Base-by-base conservation (phyloP, 2,329 filamentous ascomycete species). In the Pseudocercospora macadamiae region DNA sequence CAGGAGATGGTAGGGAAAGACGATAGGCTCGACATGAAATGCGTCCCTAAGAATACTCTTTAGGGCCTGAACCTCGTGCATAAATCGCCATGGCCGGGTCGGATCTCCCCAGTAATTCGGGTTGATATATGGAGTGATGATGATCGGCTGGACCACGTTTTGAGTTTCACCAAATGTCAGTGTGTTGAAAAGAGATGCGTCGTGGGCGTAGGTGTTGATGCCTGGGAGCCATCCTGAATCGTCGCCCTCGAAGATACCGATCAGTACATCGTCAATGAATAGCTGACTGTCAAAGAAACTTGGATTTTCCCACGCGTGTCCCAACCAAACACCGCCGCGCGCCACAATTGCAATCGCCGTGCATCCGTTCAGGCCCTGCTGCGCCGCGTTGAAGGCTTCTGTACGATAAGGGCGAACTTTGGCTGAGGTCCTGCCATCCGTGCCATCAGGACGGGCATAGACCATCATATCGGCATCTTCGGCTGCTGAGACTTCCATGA, bases 211-310 rank as follows among this genome's bases (percentile, higher is more conserved):
- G 9, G 56, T 25, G 21, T 49, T 48, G 12, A 61, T 28, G 51
- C 59, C 55, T 4, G 59, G 59, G 14, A 51, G 57, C 10, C 18
- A 30, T 3, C 51, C 51, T 8, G 55, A 52, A 45, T 53, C 36
- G 25, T 61, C 59, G 23, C 59, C 59, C 19, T 32, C 14, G 21
- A 58, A 61, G 12, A 61, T 51, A 18, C 59, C 59, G 25, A 30
- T 28, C 2, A 54, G 25, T 8, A 58, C 51, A 34, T 61, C 54
- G 21, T 47, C 16, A 12, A 42, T 30, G 25, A 55, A 49, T 4
- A 34, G 18, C 18, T 30, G 14, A 18, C 30, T 25, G 18, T 36
- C 21, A 21, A 25, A 36, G 34, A 60, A 51, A 10, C 52, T 60
- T 6, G 57, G 57, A 4, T 19, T 12, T 26, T 61, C 59, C 49